A percentile compares a stretch with the other conserved stretches of the same genome.
phyloP scores from a whole-genome alignment of 78 protist species.

The Blattamonas nauphoetae region DNA sequence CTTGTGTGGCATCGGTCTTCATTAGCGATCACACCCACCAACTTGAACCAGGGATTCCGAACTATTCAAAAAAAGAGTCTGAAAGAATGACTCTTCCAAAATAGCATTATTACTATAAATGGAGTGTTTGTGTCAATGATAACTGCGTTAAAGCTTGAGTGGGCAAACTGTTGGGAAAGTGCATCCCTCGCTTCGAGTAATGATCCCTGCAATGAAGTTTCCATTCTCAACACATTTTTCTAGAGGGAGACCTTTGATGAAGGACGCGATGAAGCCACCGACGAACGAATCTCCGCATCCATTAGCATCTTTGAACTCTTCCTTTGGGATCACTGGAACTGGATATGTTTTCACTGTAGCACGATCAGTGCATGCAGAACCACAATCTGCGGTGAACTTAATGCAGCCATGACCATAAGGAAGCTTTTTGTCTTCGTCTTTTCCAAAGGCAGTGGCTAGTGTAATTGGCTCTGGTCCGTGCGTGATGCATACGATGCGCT shows the following conservation, averaged over 20 bases:
- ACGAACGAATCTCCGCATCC: slow-evolving; percentile 2
- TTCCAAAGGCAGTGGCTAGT: background rate
- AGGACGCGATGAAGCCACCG: background rate
- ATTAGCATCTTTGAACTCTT: background rate
- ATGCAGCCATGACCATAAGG: background rate
- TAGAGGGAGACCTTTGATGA: background rate
- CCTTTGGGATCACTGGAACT: background rate
- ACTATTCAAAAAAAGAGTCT: no score
- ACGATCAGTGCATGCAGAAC: background rate
- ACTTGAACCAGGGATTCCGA: no score
- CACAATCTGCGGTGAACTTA: background rate
- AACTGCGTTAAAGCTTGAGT: background rate
- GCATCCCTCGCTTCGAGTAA: background rate
- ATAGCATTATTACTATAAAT: no score
- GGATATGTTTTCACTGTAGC: background rate
- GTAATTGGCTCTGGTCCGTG: background rate
- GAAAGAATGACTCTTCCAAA: no score
- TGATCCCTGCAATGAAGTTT: background rate
- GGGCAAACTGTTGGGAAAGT: background rate
- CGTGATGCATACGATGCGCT: background rate
- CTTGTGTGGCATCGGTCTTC: no score
- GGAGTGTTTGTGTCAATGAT: no score
- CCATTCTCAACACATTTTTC: background rate
- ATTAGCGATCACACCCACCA: no score
- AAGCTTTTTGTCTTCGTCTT: background rate